phyloP scores from a whole-genome alignment of 306 rosid species.

The Trifolium pratense region DNA sequence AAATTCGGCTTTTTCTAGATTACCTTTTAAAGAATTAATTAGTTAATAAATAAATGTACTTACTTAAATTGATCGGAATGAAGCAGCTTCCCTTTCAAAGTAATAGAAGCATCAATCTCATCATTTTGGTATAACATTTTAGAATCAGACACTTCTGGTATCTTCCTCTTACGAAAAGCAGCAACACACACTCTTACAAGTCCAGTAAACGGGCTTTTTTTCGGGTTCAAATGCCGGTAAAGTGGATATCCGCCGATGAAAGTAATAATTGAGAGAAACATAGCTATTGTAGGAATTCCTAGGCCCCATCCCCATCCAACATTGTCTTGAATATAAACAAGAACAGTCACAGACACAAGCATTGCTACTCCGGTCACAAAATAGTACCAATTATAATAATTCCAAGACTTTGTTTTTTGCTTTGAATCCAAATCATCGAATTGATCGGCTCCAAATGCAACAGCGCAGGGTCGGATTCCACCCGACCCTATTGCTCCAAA shows the following conservation, averaged over 20 bases:
- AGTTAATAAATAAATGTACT: background rate
- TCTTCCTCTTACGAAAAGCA: slow-evolving; percentile 71
- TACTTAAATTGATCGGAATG: slow-evolving; percentile 59
- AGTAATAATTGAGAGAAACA: slow-evolving; percentile 70
- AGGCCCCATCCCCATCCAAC: slow-evolving; percentile 96
- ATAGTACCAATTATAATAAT: slow-evolving; percentile 91
- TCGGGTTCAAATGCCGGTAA: slow-evolving; percentile 80
- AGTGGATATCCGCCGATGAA: slow-evolving; percentile 77
- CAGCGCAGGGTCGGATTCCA: slow-evolving; percentile 96
- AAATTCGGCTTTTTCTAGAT: no score
- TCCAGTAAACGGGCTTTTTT: slow-evolving; percentile 91
- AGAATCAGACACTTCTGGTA: slow-evolving; percentile 39
- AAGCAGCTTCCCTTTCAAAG: slow-evolving; percentile 65
- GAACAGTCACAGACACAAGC: slow-evolving; percentile 81
- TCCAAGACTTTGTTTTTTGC: slow-evolving; percentile 64
- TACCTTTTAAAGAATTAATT: no score
- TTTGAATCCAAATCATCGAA: slow-evolving; percentile 73
- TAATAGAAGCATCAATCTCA: slow-evolving; percentile 69
- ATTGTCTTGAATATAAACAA: slow-evolving; percentile 87
- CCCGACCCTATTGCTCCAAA: slow-evolving; percentile 81
- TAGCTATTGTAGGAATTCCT: slow-evolving; percentile 78
- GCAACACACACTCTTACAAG: slow-evolving; percentile 72
- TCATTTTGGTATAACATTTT: slow-evolving; percentile 62
- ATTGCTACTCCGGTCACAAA: slow-evolving; percentile 84
- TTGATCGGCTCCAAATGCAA: slow-evolving; percentile 95